Evolutionary conservation across 2,329 filamentous ascomycete species (phyloP), one percentile per base, ranked within the genome.

Genomic region (Grosmannia serpens): DNA sequence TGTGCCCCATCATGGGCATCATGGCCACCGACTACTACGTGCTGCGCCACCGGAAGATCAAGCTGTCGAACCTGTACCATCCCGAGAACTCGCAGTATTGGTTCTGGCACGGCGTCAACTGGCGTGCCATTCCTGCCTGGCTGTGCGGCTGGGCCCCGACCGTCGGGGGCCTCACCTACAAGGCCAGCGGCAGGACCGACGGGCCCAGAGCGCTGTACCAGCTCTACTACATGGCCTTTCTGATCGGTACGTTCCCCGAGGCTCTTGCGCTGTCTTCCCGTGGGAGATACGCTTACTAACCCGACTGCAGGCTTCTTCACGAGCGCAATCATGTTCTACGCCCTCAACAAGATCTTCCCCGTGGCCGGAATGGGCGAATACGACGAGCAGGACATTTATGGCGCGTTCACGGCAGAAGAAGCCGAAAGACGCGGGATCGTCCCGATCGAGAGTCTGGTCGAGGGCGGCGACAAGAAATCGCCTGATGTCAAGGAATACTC

Each of bases 151-250:
- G 73, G 68, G 17, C 74, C 2, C 59, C 59, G 1, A 61, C 59
- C 8, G 35, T 61, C n/a, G 59, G 74, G 10, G 71, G 73, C 9
- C 63, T 75, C 33, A 55, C 76, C 24, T 65, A 71, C 56, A 72
- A 68, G 7, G 69, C 71, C 10, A 59, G 68, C 24, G 64, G 68
- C 50, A 67, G 55, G 2, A 58, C 35, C 3, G 11, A 35, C 20
- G 50, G 26, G 15, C 29, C 56, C 3, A 15, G 24, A 1, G 50
- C 35, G 5, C 27, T 58, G 20, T 58, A 47, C 49, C 65, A 78
- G 62, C 62, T 78, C 22, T 77, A 77, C 62, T 77, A 74, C 59
- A 73, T 75, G 67, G 74, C 76, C 0, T 78, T 77, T 60, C 68
- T 77, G 15, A 68, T 75, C 20, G 75, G 75, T 47, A n/a, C 11